Evolutionary conservation across 768 basidiomycete species (phyloP), one percentile per base, ranked within the genome.

Genomic region (Xerocomus spinulosus): DNA sequence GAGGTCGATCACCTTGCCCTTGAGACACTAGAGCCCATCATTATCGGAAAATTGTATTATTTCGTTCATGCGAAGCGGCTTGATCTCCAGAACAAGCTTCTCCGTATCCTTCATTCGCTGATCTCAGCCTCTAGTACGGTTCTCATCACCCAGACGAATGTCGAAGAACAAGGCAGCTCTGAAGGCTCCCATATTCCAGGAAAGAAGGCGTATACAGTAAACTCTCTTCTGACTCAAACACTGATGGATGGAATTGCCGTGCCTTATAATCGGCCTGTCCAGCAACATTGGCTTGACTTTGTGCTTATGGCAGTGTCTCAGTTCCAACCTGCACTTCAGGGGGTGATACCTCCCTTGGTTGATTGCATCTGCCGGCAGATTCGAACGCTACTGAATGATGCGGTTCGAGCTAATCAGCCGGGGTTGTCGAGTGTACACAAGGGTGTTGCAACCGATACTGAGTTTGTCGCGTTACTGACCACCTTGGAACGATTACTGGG

Each of bases 211-310:
- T 79, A 83, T 56, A 68, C 78, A 9, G 66, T 87, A 42, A 88
- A 85, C 57, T 79, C 87, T 0, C 76, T 92, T 35, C 68, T 96
- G 23, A 76, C 86, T 0, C 87, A 87, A 55, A 83, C 86, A 0
- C 71, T 97, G 18, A 72, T 86, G 15, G 90, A 95, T 60, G 95
- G 90, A 3, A 81, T 98, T 39, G 72, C 83, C 10, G 64, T 73
- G 5, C 70, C 75, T 9, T 67, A 76, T 25, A 96, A 95, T 67
- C 80, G 84, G 24, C 77, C 91, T 1, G 78, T 95, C 21, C 66
- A 95, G 25, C 94, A 96, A 59, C 91, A 96, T 57, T 98, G 95
- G 95, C 75, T 98, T 23, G 95, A 98, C 63, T 98, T 99, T 63
- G 76, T 97, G 50, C 77, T 95, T 45, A 89, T 90, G 83, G 89